Conservation (phyloP, 306 rosid species). For the Ziziphus jujuba region DNA sequence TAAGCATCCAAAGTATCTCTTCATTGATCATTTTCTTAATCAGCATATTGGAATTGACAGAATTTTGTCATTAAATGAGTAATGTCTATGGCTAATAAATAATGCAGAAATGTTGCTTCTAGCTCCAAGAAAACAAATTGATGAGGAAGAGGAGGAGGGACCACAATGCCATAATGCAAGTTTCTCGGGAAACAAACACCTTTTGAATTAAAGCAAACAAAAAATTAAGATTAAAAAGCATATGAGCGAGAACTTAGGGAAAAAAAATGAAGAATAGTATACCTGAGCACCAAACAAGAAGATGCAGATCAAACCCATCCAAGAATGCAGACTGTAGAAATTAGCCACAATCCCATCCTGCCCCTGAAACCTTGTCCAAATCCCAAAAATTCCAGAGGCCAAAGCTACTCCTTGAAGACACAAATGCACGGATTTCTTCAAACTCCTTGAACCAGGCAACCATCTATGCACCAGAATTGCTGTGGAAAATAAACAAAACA, state of each 20-base stretch:
- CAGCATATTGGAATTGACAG: background rate
- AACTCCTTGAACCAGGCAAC: slow-evolving; percentile 72
- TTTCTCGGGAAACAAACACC: slow-evolving; percentile 19
- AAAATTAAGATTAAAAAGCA: background rate
- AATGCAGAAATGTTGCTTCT: background rate
- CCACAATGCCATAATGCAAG: slow-evolving; percentile 15
- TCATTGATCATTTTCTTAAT: background rate
- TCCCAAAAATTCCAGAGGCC: slow-evolving; percentile 70
- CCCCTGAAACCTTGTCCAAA: slow-evolving; percentile 81
- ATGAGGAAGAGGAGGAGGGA: background rate
- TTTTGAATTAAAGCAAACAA: background rate
- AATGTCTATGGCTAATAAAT: background rate
- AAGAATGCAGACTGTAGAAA: slow-evolving; percentile 87
- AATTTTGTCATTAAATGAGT: slow-evolving; percentile 5
- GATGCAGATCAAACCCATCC: slow-evolving; percentile 87
- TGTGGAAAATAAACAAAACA: slow-evolving; percentile 20
- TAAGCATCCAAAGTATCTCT: background rate
- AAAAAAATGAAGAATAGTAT: background rate
- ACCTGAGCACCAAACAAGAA: slow-evolving; percentile 83
- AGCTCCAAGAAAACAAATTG: background rate
- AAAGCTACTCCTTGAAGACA: slow-evolving; percentile 88
- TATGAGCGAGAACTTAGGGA: background rate
- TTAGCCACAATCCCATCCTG: slow-evolving; percentile 68
- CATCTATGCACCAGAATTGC: slow-evolving; percentile 84
- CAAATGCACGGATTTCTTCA: slow-evolving; percentile 80